Base-by-base conservation (phyloP, 2,329 filamentous ascomycete genomes). In the Xylaria sp. region DNA sequence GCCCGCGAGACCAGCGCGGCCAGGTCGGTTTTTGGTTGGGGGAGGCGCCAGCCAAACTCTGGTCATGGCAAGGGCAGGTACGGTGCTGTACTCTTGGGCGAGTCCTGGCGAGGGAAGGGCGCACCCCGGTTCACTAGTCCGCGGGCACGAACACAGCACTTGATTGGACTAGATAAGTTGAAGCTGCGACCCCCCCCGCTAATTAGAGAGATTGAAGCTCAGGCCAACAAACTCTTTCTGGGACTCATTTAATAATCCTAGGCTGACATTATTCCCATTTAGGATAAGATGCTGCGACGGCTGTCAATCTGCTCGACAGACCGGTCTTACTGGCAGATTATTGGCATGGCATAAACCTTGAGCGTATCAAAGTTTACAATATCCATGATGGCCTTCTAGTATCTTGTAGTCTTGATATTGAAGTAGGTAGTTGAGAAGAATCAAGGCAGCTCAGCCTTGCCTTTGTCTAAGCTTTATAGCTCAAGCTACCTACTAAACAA, bases 71-170 rank as follows among this genome's bases (percentile, higher is more conserved):
- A 53, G 62, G 62, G 51, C 12, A 42, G n/a, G 47, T 32, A 21
- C 42, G n/a, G n/a, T 47, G n/a, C n/a, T 47, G 42, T 36, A 36
- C 65, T 51, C 56, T 68, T 69, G 54, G 69, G 58, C 64, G 32
- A 45, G 34, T n/a, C 27, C 14, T 32, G n/a, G 51, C 12, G 19
- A 14, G 30, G n/a, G n/a, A 19, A 42, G 36, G 17, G 8, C 30
- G 45, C 24, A 60, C 32, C 27, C 39, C 51, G 36, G 42, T 48
- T 8, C 14, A 42, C 39, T 42, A 47, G 42, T 19, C 42, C 3
- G 27, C 21, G 39, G 11, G 14, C 24, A 14, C 11, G 17, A 54
- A 17, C 21, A 32, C 32, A 51, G 19, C 14, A 32, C n/a, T 45
- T 61, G 60, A 67, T 67, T 68, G 65, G 61, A n/a, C 39, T 42